Percentiles rank a stretch among this genome's conserved stretches.
These are phyloP conservation scores for Secale cereale DNA, from an alignment of 176 grass and related monocot genomes.

Conservation along the genomic window DNA sequence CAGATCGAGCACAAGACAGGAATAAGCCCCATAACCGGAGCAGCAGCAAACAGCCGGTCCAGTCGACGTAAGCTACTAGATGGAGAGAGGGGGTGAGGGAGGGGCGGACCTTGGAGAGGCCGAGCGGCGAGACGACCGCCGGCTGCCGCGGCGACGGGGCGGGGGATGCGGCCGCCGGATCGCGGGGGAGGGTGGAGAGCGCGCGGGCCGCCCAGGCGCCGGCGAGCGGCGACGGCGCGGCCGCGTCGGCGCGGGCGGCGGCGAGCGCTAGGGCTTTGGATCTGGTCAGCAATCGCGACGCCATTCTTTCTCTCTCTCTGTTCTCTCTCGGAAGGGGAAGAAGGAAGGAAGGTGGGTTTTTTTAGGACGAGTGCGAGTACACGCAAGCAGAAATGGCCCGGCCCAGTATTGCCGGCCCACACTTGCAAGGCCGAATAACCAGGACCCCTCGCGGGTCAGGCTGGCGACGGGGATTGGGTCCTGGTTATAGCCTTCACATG, in stretches of 20 bases:
- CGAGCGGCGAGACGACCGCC: slow-evolving; percentile 10
- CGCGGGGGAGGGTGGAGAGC: slow-evolving; percentile 27
- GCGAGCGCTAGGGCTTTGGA: slow-evolving; percentile 43
- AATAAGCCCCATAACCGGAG: background rate
- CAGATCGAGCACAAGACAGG: slow-evolving; percentile 17
- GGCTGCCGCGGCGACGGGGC: slow-evolving; percentile 1
- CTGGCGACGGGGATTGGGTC: too few species aligned
- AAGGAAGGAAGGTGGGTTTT: background rate
- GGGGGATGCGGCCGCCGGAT: slow-evolving; percentile 5
- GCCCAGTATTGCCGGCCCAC: background rate
- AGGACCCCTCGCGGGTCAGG: too few species aligned
- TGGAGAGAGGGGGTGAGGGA: background rate
- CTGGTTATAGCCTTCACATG: too few species aligned
- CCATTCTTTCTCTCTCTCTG: slow-evolving; percentile 30
- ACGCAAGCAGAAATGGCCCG: background rate
- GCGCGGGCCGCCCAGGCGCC: background rate
- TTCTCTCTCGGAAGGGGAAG: background rate
- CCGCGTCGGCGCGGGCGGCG: slow-evolving; percentile 12
- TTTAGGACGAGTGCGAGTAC: background rate
- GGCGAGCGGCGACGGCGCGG: background rate
- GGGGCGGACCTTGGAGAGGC: slow-evolving; percentile 39
- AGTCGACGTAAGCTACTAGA: background rate
- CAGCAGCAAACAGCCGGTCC: background rate
- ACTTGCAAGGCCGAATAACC: too few species aligned
- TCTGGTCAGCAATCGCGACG: slow-evolving; percentile 36